Conservation (phyloP, 2,329 filamentous ascomycete genomes). For the Colletotrichum liriopes region DNA sequence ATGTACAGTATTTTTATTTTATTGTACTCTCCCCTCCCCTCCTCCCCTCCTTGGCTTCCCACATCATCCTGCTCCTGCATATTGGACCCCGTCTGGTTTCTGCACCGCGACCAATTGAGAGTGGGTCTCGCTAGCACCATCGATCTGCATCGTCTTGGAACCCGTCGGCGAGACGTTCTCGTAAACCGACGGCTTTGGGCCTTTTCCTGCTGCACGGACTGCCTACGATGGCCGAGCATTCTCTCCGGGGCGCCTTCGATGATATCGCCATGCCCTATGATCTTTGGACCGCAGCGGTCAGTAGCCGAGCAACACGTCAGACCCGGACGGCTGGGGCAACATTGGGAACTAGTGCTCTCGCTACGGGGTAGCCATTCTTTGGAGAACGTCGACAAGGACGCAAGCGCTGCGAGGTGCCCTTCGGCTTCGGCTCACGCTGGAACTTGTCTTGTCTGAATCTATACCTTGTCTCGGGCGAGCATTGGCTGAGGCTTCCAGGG, state of each 20-base stretch:
- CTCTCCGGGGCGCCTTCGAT: neutral
- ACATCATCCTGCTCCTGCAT: constrained; percentile 25
- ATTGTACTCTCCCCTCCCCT: neutral
- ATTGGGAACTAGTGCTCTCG: neutral
- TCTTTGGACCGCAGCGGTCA: neutral
- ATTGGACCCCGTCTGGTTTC: constrained; percentile 19
- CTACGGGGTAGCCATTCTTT: neutral
- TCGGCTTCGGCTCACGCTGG: neutral
- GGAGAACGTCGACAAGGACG: neutral
- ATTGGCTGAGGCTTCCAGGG: constrained; percentile 17
- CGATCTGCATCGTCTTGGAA: constrained; percentile 31
- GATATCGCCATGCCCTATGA: neutral
- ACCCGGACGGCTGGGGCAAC: neutral
- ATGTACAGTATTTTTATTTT: neutral
- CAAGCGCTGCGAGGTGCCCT: neutral
- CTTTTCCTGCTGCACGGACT: neutral
- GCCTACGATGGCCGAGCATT: constrained; percentile 3
- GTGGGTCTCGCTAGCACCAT: constrained; percentile 29
- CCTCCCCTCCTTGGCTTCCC: constrained; percentile 12
- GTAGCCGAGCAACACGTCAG: neutral
- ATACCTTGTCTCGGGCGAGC: neutral
- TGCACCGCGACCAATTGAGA: constrained; percentile 29
- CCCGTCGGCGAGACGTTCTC: constrained; percentile 30
- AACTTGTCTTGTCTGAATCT: neutral
- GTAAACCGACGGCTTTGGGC: constrained; percentile 35